Conservation (phyloP, 495 filamentous ascomycete genomes). For the Friedmanniomyces endolithicus region DNA sequence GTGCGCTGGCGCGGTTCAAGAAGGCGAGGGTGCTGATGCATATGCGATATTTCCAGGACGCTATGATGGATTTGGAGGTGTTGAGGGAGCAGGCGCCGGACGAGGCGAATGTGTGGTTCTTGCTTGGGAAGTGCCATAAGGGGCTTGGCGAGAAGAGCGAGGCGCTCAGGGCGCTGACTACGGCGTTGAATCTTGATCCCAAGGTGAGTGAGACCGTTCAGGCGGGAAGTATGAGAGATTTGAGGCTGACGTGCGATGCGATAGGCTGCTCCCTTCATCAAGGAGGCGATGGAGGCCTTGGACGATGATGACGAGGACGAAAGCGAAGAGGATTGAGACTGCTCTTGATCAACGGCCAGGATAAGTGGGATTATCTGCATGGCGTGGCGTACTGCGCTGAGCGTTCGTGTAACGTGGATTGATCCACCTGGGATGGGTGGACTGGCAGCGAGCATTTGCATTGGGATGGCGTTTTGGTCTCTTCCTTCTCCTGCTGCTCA, state of each 20-base stretch:
- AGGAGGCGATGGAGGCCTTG: constrained; percentile 79
- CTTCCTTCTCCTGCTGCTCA: not conserved
- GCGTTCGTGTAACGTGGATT: not conserved
- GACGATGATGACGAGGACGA: constrained; percentile 78
- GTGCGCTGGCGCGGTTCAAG: constrained; percentile 72
- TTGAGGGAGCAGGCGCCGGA: constrained; percentile 85
- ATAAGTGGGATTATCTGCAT: not conserved
- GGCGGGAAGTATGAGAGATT: not conserved
- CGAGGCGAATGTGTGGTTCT: constrained; percentile 89
- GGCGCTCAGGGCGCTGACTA: constrained; percentile 85
- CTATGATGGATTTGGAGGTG: constrained; percentile 64
- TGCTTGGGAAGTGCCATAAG: constrained; percentile 80
- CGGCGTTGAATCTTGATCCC: constrained; percentile 87
- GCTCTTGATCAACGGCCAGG: not conserved
- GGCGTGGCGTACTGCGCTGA: not conserved
- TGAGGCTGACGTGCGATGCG: not conserved
- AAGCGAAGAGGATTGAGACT: constrained; percentile 12
- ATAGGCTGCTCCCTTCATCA: constrained; percentile 80
- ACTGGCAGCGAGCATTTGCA: not conserved
- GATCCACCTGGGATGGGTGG: not conserved
- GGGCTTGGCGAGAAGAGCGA: constrained; percentile 59
- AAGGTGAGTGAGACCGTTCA: constrained; percentile 48
- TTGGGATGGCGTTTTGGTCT: not conserved
- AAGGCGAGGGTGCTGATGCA: constrained; percentile 80
- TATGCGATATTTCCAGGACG: constrained; percentile 55